phyloP scores from a whole-genome alignment of 192 early-diverging fungal genomes.

The Coemansia reversa region DNA sequence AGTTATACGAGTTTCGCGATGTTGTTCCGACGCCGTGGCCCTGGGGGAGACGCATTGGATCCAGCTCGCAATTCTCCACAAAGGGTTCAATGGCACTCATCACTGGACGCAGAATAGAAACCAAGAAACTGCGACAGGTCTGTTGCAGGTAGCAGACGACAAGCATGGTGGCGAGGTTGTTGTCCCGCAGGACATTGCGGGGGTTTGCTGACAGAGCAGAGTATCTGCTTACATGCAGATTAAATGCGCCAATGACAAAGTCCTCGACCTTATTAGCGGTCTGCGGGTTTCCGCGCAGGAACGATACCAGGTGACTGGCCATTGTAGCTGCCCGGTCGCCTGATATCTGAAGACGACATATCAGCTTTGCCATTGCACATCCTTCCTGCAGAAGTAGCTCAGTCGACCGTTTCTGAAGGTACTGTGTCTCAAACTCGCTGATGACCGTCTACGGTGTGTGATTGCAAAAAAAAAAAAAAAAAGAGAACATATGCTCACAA shows the following conservation, averaged over 20 bases:
- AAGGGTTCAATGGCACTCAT: slow-evolving; percentile 42
- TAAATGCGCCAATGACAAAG: slow-evolving; percentile 49
- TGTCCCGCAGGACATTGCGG: slow-evolving; percentile 42
- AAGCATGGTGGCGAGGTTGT: slow-evolving; percentile 54
- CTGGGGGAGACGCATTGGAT: slow-evolving; percentile 38
- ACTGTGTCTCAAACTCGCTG: slow-evolving; percentile 50
- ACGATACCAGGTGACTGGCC: slow-evolving; percentile 52
- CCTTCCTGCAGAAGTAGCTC: slow-evolving; percentile 43
- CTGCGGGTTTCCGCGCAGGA: slow-evolving; percentile 48
- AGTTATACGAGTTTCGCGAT: slow-evolving; percentile 46
- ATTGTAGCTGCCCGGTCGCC: slow-evolving; percentile 50
- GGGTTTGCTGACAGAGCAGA: slow-evolving; percentile 26
- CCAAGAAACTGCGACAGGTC: slow-evolving; percentile 45
- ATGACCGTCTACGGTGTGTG: slow-evolving; percentile 31
- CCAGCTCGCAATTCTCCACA: slow-evolving; percentile 55
- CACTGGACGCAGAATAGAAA: slow-evolving; percentile 52
- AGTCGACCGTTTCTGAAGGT: slow-evolving; percentile 49
- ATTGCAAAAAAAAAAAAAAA: too few species aligned
- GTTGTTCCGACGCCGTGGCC: slow-evolving; percentile 20
- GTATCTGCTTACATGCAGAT: slow-evolving; percentile 36
- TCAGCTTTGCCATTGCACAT: slow-evolving; percentile 32
- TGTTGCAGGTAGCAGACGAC: slow-evolving; percentile 53
- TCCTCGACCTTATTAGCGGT: slow-evolving; percentile 37
- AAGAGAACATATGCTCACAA: not conserved
- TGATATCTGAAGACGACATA: slow-evolving; percentile 43